Conservation (phyloP, 352 stramenopile genomes). For the Plasmopara muralis region DNA sequence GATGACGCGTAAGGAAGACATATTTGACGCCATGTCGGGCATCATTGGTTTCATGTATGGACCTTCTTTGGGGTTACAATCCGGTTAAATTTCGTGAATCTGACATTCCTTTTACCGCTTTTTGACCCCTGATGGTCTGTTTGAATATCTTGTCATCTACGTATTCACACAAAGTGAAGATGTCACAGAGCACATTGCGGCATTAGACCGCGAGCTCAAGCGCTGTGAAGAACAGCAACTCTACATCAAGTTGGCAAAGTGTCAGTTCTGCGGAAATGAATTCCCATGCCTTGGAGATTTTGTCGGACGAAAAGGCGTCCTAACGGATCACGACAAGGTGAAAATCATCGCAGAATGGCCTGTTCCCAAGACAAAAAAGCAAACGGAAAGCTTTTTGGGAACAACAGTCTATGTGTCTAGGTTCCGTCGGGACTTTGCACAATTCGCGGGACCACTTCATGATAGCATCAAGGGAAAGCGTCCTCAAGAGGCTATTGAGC, state of each 20-base stretch:
- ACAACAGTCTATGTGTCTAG: neutral
- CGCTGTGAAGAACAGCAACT: constrained; percentile 5
- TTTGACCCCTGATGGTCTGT: too few relatives aligned
- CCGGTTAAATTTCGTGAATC: too few relatives aligned
- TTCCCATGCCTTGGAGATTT: constrained; percentile 2
- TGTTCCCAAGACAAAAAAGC: too few relatives aligned
- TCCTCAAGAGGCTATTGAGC: neutral
- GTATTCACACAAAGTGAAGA: neutral
- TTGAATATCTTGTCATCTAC: too few relatives aligned
- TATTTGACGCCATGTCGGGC: too few relatives aligned
- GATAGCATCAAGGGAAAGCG: constrained; percentile 4
- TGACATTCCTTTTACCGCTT: too few relatives aligned
- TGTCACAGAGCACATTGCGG: constrained; percentile 3
- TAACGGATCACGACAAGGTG: constrained; percentile 5
- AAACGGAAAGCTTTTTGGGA: neutral
- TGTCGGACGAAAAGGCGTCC: neutral
- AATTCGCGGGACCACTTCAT: constrained; percentile 1
- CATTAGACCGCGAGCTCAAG: constrained; percentile 1
- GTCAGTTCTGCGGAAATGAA: constrained; percentile 1
- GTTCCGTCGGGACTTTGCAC: constrained; percentile 2
- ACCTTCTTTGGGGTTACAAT: too few relatives aligned
- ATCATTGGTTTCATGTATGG: too few relatives aligned
- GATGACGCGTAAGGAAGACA: too few relatives aligned
- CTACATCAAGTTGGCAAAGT: constrained; percentile 7
- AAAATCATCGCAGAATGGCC: constrained; percentile 5